A percentile compares a stretch with the other conserved stretches of the same genome.
phyloP scores from a whole-genome alignment of 2,329 filamentous ascomycete genomes.

The Simplicillium sp. region DNA sequence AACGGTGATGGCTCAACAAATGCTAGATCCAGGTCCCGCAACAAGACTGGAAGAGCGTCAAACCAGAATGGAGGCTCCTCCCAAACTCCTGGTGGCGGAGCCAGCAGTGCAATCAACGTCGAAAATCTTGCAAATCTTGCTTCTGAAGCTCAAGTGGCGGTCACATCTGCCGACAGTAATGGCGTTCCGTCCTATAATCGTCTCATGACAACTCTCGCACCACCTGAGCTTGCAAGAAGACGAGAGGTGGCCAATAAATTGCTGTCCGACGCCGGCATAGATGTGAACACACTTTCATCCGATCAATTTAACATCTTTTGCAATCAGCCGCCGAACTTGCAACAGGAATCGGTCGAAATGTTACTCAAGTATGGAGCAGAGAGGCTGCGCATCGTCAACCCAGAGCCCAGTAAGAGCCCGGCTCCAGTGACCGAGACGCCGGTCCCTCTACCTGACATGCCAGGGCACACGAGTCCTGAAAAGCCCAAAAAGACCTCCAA shows the following conservation, averaged over 20 bases:
- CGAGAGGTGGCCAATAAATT: constrained; percentile 37
- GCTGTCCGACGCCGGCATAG: constrained; percentile 35
- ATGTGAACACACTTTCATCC: constrained; percentile 38
- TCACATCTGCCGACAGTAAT: too few species aligned
- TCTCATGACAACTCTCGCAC: too few species aligned
- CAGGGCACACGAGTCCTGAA: constrained; percentile 1
- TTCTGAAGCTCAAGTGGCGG: too few species aligned
- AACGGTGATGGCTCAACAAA: too few species aligned
- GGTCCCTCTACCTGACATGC: constrained; percentile 14
- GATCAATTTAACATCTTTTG: constrained; percentile 52
- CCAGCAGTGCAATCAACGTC: too few species aligned
- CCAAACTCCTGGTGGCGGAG: too few species aligned
- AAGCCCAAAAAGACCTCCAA: background rate
- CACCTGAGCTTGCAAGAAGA: constrained; percentile 36
- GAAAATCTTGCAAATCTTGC: too few species aligned
- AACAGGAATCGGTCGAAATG: constrained; percentile 45
- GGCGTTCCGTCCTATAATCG: too few species aligned
- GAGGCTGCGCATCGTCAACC: constrained; percentile 46
- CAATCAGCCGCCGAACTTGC: constrained; percentile 47
- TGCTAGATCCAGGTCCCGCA: too few species aligned
- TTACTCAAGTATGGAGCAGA: constrained; percentile 48
- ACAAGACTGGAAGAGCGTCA: too few species aligned
- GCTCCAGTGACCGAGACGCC: constrained; percentile 13
- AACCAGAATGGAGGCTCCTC: too few species aligned
- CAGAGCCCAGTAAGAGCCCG: constrained; percentile 21